Evolutionary conservation across 352 stramenopile genomes (phyloP).

Genomic region (Pythium folliculosum): DNA sequence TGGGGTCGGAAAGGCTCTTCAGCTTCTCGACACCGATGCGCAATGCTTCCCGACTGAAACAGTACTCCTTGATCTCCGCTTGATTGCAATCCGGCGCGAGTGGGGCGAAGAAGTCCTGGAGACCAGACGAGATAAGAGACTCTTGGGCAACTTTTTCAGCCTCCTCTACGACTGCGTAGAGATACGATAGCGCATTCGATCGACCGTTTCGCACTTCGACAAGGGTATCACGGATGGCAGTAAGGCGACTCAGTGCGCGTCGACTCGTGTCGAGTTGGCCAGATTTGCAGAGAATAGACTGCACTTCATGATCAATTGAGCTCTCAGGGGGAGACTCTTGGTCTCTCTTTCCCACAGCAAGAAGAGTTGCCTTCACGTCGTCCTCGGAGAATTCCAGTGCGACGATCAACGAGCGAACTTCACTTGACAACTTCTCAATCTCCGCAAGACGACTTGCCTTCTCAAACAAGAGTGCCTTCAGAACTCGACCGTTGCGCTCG

Average conservation of each 20-base stretch:
- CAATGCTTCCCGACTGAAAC: slow-evolving; percentile 40
- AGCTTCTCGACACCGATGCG: slow-evolving; percentile 37
- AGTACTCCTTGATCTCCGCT: slow-evolving; percentile 22
- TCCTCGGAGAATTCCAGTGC: slow-evolving; percentile 48
- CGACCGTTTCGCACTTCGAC: slow-evolving; percentile 46
- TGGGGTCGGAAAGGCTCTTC: slow-evolving; percentile 28
- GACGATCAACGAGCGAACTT: slow-evolving; percentile 45
- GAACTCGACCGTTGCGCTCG: slow-evolving; percentile 41
- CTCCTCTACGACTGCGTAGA: slow-evolving; percentile 56
- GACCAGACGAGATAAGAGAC: slow-evolving; percentile 13
- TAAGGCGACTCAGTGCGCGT: slow-evolving; percentile 35
- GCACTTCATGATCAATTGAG: slow-evolving; percentile 25
- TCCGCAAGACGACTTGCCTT: slow-evolving; percentile 61
- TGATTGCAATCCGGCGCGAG: slow-evolving; percentile 22
- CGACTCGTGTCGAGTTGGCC: slow-evolving; percentile 50
- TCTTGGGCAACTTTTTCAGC: slow-evolving; percentile 41
- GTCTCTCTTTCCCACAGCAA: background rate
- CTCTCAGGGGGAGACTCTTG: background rate
- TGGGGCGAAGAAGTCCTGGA: slow-evolving; percentile 13
- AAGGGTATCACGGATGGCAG: slow-evolving; percentile 30
- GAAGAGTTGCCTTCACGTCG: slow-evolving; percentile 36
- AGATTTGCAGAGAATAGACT: slow-evolving; percentile 47
- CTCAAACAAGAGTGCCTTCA: slow-evolving; percentile 57
- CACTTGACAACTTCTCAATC: slow-evolving; percentile 43
- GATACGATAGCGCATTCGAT: slow-evolving; percentile 41